These are phyloP conservation scores for Rhizopogon vulgaris DNA, from an alignment of 768 basidiomycete genomes.

Conservation along the genomic window DNA sequence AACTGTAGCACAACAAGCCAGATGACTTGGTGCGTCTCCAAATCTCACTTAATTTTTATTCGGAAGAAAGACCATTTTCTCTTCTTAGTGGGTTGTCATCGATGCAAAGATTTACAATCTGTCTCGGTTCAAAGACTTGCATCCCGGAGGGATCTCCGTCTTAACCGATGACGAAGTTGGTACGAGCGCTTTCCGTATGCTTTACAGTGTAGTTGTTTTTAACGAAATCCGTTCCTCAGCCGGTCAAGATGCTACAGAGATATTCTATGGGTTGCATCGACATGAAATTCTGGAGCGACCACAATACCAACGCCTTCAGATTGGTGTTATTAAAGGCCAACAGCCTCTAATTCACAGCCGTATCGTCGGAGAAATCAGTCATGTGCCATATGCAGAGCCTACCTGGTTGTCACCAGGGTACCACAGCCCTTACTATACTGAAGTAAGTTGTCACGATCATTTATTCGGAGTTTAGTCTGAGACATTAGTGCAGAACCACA, in stretches of 20 bases:
- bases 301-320: slow-evolving; percentile 65
- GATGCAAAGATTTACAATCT: slow-evolving; percentile 84
- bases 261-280: slow-evolving; percentile 86
- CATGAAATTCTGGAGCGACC: slow-evolving; percentile 75
- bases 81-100: slow-evolving; percentile 68
- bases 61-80: neutral
- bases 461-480: slow-evolving; percentile 1
- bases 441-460: slow-evolving; percentile 31
- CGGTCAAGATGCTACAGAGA: slow-evolving; percentile 82
- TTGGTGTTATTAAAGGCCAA: slow-evolving; percentile 69
- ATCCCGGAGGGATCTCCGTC: slow-evolving; percentile 79
- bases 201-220: neutral
- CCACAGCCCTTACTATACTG: slow-evolving; percentile 65
- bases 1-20: slow-evolving; percentile 59
- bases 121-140: slow-evolving; percentile 70
- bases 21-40: slow-evolving; percentile 59
- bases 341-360: slow-evolving; percentile 44
- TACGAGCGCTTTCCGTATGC: slow-evolving; percentile 25
- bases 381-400: slow-evolving; percentile 86
- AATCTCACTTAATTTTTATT: neutral
- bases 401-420: slow-evolving; percentile 72
- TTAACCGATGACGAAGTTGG: slow-evolving; percentile 76
- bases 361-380: slow-evolving; percentile 53
- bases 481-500: slow-evolving; percentile 36
- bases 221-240: slow-evolving; percentile 33